Evolutionary conservation across 2,329 filamentous ascomycete genomes (phyloP).

Genomic region (Davidsoniella virescens): DNA sequence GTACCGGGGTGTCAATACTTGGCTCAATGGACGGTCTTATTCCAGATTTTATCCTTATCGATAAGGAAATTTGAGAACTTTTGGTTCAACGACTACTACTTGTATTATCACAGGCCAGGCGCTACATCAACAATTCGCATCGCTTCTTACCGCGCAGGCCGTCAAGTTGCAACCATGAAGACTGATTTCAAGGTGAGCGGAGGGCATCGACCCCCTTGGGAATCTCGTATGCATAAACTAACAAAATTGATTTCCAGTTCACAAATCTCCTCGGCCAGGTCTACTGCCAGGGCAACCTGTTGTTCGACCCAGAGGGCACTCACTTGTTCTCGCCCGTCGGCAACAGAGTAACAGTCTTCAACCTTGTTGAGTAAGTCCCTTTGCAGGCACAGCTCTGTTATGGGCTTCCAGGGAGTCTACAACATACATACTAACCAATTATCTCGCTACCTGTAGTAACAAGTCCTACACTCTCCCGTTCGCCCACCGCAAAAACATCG

Average conservation of each 20-base stretch:
- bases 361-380: conserved; percentile 64
- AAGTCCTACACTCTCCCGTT: conserved; percentile 80
- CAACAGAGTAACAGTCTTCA: conserved; percentile 90
- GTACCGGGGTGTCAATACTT: no score
- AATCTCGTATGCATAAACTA: not conserved
- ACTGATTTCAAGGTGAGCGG: conserved; percentile 81
- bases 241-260: conserved; percentile 43
- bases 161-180: conserved; percentile 56
- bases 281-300: conserved; percentile 92
- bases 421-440: not conserved
- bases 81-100: no score
- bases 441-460: conserved; percentile 37
- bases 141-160: not conserved
- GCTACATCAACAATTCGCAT: not conserved
- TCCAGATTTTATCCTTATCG: conserved; percentile 6
- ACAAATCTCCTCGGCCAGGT: conserved; percentile 96
- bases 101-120: not conserved
- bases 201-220: not conserved
- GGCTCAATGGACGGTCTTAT: not conserved
- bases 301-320: conserved; percentile 92
- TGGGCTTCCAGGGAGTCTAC: no score
- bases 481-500: conserved; percentile 85
- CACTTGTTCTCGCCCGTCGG: conserved; percentile 92
- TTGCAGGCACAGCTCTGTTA: not conserved
- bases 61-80: conserved; percentile 11